These are phyloP conservation scores for Mucor velutinosus DNA, from an alignment of 371 early-diverging fungal genomes.

Conservation along the genomic window DNA sequence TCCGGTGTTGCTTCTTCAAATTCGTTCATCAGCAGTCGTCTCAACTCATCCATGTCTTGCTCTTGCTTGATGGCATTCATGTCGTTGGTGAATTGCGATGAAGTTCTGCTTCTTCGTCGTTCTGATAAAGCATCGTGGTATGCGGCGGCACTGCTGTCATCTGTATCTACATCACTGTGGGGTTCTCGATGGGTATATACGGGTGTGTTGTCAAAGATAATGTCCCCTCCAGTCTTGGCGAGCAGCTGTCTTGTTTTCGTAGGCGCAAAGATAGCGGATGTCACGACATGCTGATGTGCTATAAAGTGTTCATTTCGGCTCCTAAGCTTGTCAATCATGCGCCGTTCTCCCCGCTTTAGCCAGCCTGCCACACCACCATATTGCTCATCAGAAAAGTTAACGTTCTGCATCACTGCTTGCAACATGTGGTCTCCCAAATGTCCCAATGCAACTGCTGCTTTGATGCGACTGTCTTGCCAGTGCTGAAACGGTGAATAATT, in stretches of 20 bases:
- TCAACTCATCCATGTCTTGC: not conserved
- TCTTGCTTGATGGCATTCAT: not conserved
- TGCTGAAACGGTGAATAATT: slow-evolving; percentile 40
- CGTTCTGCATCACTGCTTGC: slow-evolving; percentile 13
- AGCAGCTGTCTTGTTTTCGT: slow-evolving; percentile 58
- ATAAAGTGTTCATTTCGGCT: slow-evolving; percentile 41
- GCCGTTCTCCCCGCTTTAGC: slow-evolving; percentile 35
- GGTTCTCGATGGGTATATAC: slow-evolving; percentile 15
- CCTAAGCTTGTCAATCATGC: slow-evolving; percentile 33
- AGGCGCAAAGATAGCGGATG: slow-evolving; percentile 66
- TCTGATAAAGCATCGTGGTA: not conserved
- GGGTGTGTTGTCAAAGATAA: slow-evolving; percentile 45
- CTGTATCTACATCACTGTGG: not conserved
- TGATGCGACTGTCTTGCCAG: slow-evolving; percentile 31
- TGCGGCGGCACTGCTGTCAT: not conserved
- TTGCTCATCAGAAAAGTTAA: slow-evolving; percentile 2
- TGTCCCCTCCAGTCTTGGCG: slow-evolving; percentile 51
- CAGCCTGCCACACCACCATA: slow-evolving; percentile 12
- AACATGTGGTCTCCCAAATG: slow-evolving; percentile 26
- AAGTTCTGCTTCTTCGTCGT: slow-evolving; percentile 1
- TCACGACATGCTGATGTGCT: slow-evolving; percentile 57
- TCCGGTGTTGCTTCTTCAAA: slow-evolving; percentile 29
- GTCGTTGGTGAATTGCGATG: slow-evolving; percentile 1
- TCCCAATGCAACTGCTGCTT: slow-evolving; percentile 29
- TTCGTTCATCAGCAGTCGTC: slow-evolving; percentile 1